phyloP scores from a whole-genome alignment of 345 rosid species.

The Hibiscus syriacus region DNA sequence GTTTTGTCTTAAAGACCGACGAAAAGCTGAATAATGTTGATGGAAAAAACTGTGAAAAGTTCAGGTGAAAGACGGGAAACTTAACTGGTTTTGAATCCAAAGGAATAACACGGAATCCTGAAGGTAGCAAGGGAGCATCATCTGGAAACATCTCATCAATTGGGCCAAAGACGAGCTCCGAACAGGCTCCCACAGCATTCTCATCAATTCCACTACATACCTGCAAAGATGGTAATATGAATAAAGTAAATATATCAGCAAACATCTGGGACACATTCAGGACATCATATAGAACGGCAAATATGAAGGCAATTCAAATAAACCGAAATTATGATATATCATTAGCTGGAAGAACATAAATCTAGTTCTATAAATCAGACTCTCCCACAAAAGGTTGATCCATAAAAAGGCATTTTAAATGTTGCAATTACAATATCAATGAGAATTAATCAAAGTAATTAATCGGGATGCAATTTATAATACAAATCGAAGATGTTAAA shows the following conservation, averaged over 20 bases:
- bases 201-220: conserved; percentile 95
- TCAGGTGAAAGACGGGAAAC: conserved; percentile 7
- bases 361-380: too few species aligned
- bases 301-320: too few species aligned
- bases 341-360: too few species aligned
- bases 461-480: too few species aligned
- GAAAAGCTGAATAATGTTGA: background rate
- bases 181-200: conserved; percentile 80
- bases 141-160: conserved; percentile 98
- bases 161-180: conserved; percentile 89
- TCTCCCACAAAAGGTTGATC: too few species aligned
- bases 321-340: too few species aligned
- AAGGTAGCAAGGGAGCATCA: conserved; percentile 89
- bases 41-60: background rate
- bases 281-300: too few species aligned
- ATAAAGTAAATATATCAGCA: too few species aligned
- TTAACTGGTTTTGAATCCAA: conserved; percentile 80
- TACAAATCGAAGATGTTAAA: background rate
- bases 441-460: too few species aligned
- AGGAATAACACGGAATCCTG: conserved; percentile 95
- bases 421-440: too few species aligned
- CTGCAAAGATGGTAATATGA: conserved; percentile 26
- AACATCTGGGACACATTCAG: too few species aligned
- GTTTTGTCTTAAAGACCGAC: background rate
- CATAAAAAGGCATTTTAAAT: too few species aligned